Percentiles rank a stretch among this genome's conserved stretches.
phyloP scores from a whole-genome alignment of 148 eudicot species.

The Rhododendron ovatum region DNA sequence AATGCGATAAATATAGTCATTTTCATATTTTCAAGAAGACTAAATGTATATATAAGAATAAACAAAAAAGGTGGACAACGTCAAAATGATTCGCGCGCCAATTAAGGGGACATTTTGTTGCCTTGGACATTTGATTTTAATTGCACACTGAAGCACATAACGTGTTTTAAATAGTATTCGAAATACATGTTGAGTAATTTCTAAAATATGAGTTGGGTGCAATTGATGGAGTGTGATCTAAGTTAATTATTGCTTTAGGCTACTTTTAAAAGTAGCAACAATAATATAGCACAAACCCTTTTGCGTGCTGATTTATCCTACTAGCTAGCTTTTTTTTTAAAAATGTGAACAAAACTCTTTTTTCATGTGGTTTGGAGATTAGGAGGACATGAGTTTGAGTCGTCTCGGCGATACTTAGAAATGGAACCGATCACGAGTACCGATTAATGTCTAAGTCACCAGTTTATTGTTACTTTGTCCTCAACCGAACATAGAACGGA shows the following conservation, averaged over 20 bases:
- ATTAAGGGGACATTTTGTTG: not conserved
- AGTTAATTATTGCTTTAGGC: not conserved
- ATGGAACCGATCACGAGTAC: too few species aligned
- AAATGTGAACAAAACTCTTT: not conserved
- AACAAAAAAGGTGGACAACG: not conserved
- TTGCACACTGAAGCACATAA: not conserved
- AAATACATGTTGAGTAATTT: too few species aligned
- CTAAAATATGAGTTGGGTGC: too few species aligned
- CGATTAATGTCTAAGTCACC: too few species aligned
- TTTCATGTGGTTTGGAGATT: not conserved
- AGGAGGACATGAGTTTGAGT: too few species aligned
- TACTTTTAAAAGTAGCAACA: not conserved
- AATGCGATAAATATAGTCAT: too few species aligned
- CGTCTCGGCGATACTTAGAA: too few species aligned
- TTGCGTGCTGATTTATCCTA: not conserved
- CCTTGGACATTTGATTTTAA: too few species aligned
- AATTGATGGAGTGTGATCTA: not conserved
- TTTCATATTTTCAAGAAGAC: not conserved
- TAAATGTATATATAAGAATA: too few species aligned
- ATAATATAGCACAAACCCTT: not conserved
- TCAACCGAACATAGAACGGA: too few species aligned
- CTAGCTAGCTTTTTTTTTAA: not conserved
- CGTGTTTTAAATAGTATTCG: not conserved
- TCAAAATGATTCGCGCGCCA: not conserved
- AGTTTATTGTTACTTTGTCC: too few species aligned